Evolutionary conservation across 2,329 filamentous ascomycete species (phyloP), one percentile per base, ranked within the genome.

Genomic region (Fusarium lateritium): DNA sequence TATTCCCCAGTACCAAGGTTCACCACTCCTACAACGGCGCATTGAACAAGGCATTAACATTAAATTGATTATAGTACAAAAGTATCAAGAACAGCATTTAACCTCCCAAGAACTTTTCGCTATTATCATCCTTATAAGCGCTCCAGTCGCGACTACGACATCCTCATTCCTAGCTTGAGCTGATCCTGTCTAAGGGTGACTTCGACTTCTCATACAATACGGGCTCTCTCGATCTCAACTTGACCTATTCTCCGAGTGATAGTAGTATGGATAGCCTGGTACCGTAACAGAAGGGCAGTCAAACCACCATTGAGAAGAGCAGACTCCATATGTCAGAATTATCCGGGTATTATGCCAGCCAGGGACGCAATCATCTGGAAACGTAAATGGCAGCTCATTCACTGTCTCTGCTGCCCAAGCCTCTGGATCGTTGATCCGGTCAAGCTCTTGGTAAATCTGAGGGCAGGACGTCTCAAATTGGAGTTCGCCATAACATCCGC

Each of bases 351-450:
- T 76, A 47, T 73, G 69, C 69, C 70, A 75, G 15, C 61, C 65
- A n/a, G 73, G 73, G 7, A 43, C 47, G 49, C 76, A 78, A 2
- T 59, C 19, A 5, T 73, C 61, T 3, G 74, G 67, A 5, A 76
- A 36, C 3, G 59, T 44, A 38, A 78, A 78, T 1, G 74, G 76
- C 13, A 77, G 45, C 46, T 69, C 56, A 28, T 62, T 56, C 19
- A 75, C 49, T 6, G 42, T 47, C 11, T 70, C 65, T 17, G 46
- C 24, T 13, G 60, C 44, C 76, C 76, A 78, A 5, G 75, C 67
- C 33, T 73, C 71, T 5, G 57, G 53, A 5, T 71, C 40, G 49
- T 78, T 73, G 59, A 78, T 78, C 14, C 76, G 69, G 38, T 77
- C 38, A 6, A 77, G 40, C 57, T 78, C 62, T 43, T 71, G 42